Evolutionary conservation across 192 early-diverging fungal species (phyloP), one percentile per base, ranked within the genome.

Genomic region (Fimicolochytrium jonesii): DNA sequence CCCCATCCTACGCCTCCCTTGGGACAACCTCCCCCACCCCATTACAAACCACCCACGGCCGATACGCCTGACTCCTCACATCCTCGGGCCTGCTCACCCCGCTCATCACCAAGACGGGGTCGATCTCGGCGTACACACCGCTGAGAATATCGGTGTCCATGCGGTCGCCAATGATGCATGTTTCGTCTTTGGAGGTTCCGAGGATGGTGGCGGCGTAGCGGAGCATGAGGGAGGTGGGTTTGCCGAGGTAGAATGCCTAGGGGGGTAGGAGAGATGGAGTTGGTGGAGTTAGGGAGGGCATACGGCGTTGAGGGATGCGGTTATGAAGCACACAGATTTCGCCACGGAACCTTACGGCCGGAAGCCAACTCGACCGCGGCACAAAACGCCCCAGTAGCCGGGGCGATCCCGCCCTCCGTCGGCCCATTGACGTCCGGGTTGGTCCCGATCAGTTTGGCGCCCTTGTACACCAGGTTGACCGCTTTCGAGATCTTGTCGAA

Each of bases 121-220:
- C 82, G 56, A 85, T 78, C 64, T 83, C 70, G 23, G 83, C 80
- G 33, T 53, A 75, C 35, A 77, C 76, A 55, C 83, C 83, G 56
- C 77, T 78, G 55, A 85, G 69, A 68, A 85, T 81, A 47, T 86
- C 84, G 47, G 84, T 86, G 64, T 86, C 81, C 79, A 86, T 81
- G 44, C 84, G 78, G 59, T 86, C 84, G 51, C 84, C 84, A 65
- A 86, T 76, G 30, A 86, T 83, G 62, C 81, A 83, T 18, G 79
- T 83, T 30, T 83, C 81, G 30, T 76, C 65, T 58, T 83, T 78
- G 54, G 43, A 59, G 20, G 75, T 60, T 25, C 79, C 79, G 26
- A 86, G 65, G 10, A 78, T 77, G 39, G 44, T 58, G 50, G 82
- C 80, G 13, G 84, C 84, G 54, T 76, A 83, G 23, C 54, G 22